Base-by-base conservation (phyloP, 2,329 filamentous ascomycete genomes). In the Alternaria brassicae region DNA sequence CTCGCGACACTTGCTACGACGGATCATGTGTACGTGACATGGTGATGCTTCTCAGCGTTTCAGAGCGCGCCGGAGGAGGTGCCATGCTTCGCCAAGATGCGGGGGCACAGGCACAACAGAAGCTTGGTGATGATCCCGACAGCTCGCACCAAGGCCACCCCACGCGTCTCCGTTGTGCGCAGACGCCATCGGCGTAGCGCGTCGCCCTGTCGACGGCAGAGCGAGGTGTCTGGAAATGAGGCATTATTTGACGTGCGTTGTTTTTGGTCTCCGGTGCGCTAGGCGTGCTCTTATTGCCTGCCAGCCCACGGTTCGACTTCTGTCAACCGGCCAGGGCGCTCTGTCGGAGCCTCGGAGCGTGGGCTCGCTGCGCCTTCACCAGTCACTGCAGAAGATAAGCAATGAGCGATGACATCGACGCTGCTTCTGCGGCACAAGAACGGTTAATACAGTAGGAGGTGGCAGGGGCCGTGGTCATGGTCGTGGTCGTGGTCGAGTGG, bases 331-430 rank as follows among this genome's bases (percentile, higher is more conserved):
- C 32, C 60, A 37, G 12, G 44, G 19, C 28, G 39, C 44, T 36
- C 39, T 47, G 30, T 41, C 40, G 6, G 47, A 59, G 21, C 27
- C 25, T 41, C 40, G 6, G 47, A 59, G 21, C 27, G 50, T 39
- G 50, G 54, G 40, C 44, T 60, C 51, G 61, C 63, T 56, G 61
- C 53, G 53, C 23, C n/a, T 51, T 47, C 57, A 55, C 58, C 58
- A 57, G 58, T 56, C 59, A 56, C 49, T 36, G 45, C 48, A 56
- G 66, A 66, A 56, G 66, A 66, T 67, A 70, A 69, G 65, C 65
- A 56, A 36, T 39, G 47, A 44, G 47, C 62, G 30, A 67, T 65
- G 65, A 70, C 67, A 70, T 59, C 60, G 62, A 9, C 32, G 17
- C 50, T 34, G 55, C 42, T 53, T 45, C 34, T 49, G 44, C 44